Conservation (phyloP, 441 rosid species). For the Pelargonium citronellum region DNA sequence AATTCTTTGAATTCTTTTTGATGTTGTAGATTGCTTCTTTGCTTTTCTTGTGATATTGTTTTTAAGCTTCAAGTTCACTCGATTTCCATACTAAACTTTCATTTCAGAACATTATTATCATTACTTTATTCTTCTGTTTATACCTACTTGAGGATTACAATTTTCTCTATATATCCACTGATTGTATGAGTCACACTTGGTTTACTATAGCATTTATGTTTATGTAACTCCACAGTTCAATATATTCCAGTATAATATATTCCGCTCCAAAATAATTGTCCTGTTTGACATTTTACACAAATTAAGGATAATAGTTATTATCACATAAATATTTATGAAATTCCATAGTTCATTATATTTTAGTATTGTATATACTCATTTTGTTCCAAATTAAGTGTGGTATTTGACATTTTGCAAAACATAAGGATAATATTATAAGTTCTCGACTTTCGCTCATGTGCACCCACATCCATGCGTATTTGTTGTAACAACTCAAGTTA, state of each 20-base stretch:
- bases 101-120: neutral
- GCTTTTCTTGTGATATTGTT: neutral
- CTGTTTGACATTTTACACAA: too few relatives aligned
- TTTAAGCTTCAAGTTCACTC: neutral
- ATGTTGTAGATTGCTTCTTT: conserved; percentile 2
- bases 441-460: too few relatives aligned
- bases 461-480: too few relatives aligned
- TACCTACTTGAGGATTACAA: neutral
- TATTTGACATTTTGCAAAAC: too few relatives aligned
- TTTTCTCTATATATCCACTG: neutral
- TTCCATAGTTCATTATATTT: too few relatives aligned
- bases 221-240: neutral
- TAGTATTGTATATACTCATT: too few relatives aligned
- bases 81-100: neutral
- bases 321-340: too few relatives aligned
- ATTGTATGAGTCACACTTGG: neutral
- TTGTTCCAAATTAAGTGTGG: too few relatives aligned
- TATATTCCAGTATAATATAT: neutral
- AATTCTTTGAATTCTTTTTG: conserved; percentile 8
- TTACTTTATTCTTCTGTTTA: neutral
- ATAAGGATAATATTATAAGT: too few relatives aligned
- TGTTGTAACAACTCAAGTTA: too few relatives aligned
- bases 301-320: too few relatives aligned
- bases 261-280: too few relatives aligned
- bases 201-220: neutral